Percentiles rank a stretch among this genome's conserved stretches.
Conservation (phyloP, 164 flowering plant genomes). For the Stephania cephalantha region DNA sequence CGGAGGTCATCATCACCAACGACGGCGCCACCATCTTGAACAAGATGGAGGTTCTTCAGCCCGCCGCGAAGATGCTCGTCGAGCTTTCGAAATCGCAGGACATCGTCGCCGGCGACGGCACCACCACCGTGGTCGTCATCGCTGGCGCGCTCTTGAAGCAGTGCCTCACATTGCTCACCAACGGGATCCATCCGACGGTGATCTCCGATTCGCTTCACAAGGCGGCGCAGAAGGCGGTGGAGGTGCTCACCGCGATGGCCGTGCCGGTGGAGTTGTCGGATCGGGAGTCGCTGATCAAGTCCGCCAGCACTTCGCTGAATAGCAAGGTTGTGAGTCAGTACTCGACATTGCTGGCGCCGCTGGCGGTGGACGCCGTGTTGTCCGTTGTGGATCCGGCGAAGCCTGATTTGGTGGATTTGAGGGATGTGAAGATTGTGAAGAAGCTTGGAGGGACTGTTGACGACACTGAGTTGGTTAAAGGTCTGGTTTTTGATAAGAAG, state of each 20-base stretch:
- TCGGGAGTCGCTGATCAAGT: conserved; percentile 61
- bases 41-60: conserved; percentile 90
- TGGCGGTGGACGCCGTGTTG: conserved; percentile 82
- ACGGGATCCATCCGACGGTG: conserved; percentile 83
- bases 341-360: conserved; percentile 78
- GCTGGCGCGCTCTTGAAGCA: conserved; percentile 84
- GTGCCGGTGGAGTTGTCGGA: conserved; percentile 83
- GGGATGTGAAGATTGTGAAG: conserved; percentile 84
- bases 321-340: conserved; percentile 91
- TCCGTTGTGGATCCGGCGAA: conserved; percentile 68
- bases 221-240: conserved; percentile 52
- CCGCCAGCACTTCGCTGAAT: conserved; percentile 78
- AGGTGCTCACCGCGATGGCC: conserved; percentile 80
- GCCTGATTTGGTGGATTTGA: conserved; percentile 70
- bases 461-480: conserved; percentile 75
- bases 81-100: conserved; percentile 92
- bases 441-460: conserved; percentile 88
- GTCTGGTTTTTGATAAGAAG: conserved; percentile 85
- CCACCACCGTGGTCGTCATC: conserved; percentile 93
- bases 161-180: conserved; percentile 41
- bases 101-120: conserved; percentile 85
- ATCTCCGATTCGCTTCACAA: conserved; percentile 80
- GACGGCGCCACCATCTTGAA: conserved; percentile 96
- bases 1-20: conserved; percentile 92
- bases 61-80: conserved; percentile 90